A percentile compares a stretch with the other conserved stretches of the same genome.
These are phyloP conservation scores for Auricularia heimuer DNA, from an alignment of 768 basidiomycete genomes.

Conservation along the genomic window DNA sequence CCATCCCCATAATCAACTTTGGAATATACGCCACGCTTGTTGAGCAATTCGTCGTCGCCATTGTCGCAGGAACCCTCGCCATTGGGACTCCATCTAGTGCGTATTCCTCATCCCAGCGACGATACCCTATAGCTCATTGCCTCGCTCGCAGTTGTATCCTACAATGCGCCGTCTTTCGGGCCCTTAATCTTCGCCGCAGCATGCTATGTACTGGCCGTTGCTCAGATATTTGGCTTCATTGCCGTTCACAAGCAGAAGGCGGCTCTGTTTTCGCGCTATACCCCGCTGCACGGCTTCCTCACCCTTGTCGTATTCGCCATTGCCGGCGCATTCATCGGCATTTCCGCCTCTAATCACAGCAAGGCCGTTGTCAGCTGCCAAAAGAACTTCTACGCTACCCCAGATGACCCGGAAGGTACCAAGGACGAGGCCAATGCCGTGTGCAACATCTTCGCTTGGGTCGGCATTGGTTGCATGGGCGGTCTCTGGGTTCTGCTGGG, in stretches of 20 bases:
- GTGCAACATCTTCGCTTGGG: constrained; percentile 89
- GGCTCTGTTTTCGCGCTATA: constrained; percentile 56
- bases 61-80: constrained; percentile 62
- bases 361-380: constrained; percentile 33
- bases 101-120: constrained; percentile 18
- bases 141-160: constrained; percentile 62
- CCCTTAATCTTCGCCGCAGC: constrained; percentile 63
- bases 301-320: constrained; percentile 58
- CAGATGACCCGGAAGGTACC: constrained; percentile 17
- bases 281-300: constrained; percentile 50
- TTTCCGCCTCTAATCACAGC: constrained; percentile 69
- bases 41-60: constrained; percentile 63
- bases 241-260: constrained; percentile 72
- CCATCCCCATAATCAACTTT: constrained; percentile 81
- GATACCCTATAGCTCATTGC: constrained; percentile 3
- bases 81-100: constrained; percentile 72
- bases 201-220: constrained; percentile 62
- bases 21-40: constrained; percentile 76
- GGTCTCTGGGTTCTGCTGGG: constrained; percentile 76
- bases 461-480: constrained; percentile 84
- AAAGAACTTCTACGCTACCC: constrained; percentile 40
- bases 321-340: constrained; percentile 69
- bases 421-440: constrained; percentile 54
- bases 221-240: constrained; percentile 78
- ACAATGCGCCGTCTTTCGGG: constrained; percentile 69